Base-by-base conservation (phyloP, 2,329 filamentous ascomycete species). In the Aspergillus sp. region DNA sequence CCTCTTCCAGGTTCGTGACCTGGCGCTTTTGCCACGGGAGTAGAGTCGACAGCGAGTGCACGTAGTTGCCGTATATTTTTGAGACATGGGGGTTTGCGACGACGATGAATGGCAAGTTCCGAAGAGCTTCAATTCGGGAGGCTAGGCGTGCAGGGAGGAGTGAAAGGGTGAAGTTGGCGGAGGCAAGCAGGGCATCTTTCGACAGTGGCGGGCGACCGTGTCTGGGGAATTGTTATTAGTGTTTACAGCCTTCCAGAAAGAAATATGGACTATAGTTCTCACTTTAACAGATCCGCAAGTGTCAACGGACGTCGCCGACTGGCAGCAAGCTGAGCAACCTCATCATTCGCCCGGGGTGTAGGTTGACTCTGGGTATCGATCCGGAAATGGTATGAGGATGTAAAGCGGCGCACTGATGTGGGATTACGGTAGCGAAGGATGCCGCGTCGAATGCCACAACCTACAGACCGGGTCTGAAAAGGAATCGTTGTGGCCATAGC, bases 81-180 rank as follows among this genome's bases (percentile, higher is more conserved):
- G 89, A 90, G 65, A 99, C 92, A 72, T 97, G 91, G 1, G 92
- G 91, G 72, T 99, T 98, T n/a, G 93, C 93, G 24, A 99, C 95
- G 55, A 99, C 93, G 63, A 99, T 98, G 75, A 93, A 99, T 0
- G 95, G 95, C 8, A 99, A 85, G 71, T 96, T 96, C 62, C 93
- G 89, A 17, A 99, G 81, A 43, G 92, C 91, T 73, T 96, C 90
- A 63, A 99, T 96, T 56, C 95, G 91, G 72, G 96, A 91, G 24
- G 95, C 95, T 24, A 99, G 87, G 38, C 95, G 91, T 49, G 95
- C 90, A 13, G 95, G 95, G 9, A 98, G 87, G 53, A 97, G 89
- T 26, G 89, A 90, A 64, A 98, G 88, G 12, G 95, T 96, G 78
- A 98, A 98, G 78, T 97, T 96, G 61, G 95, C 95, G 2, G 93